A percentile compares a stretch with the other conserved stretches of the same genome.
Evolutionary conservation across 2,329 filamentous ascomycete genomes (phyloP).

Genomic region (Exophiala aquamarina): DNA sequence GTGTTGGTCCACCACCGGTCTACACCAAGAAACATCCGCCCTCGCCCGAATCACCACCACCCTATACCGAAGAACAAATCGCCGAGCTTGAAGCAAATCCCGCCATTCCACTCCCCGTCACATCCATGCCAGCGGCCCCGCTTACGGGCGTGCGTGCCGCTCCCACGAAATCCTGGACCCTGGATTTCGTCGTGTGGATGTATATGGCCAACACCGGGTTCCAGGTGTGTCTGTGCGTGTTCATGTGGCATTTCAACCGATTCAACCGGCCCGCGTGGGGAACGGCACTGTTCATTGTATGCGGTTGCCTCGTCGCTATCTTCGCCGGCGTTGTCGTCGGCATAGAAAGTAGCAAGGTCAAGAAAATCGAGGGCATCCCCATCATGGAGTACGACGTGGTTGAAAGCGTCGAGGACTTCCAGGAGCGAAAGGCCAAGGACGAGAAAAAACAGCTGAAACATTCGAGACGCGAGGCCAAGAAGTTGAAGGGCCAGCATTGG

Average conservation of each 20-base stretch:
- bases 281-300: conserved; percentile 73
- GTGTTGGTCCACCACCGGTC: conserved; percentile 27
- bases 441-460: conserved; percentile 21
- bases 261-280: conserved; percentile 75
- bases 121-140: conserved; percentile 64
- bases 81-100: conserved; percentile 49
- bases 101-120: conserved; percentile 62
- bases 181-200: conserved; percentile 77
- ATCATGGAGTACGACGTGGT: conserved; percentile 55
- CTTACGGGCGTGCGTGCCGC: conserved; percentile 70
- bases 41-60: conserved; percentile 19
- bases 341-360: conserved; percentile 69
- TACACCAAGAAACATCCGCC: conserved; percentile 22
- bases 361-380: conserved; percentile 69
- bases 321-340: conserved; percentile 70
- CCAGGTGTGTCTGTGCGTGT: conserved; percentile 69
- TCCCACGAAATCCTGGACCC: conserved; percentile 69
- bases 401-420: conserved; percentile 29
- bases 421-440: conserved; percentile 25
- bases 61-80: conserved; percentile 49
- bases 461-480: conserved; percentile 14
- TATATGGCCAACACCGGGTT: conserved; percentile 78
- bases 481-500: conserved; percentile 27
- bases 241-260: conserved; percentile 81
- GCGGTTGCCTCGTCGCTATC: conserved; percentile 70